These are phyloP conservation scores for Neurospora sp. DNA, from an alignment of 495 filamentous ascomycete species.

Conservation along the genomic window DNA sequence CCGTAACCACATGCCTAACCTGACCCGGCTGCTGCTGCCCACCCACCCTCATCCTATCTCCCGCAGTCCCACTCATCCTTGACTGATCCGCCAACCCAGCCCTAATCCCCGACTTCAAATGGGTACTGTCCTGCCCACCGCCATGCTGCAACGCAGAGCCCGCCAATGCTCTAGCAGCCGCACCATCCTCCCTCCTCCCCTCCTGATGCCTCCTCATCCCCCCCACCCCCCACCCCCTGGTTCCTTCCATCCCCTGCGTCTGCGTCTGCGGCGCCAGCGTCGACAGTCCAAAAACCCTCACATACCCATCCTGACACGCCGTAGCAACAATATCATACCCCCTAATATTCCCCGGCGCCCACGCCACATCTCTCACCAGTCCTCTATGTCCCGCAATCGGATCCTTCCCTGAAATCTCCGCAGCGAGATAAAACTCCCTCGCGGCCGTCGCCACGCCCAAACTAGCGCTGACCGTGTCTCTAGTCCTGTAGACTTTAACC, in stretches of 20 bases:
- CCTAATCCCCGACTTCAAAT: slow-evolving; percentile 41
- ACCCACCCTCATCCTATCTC: not conserved
- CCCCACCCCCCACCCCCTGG: not conserved
- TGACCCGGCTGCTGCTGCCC: slow-evolving; percentile 25
- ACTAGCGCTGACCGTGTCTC: slow-evolving; percentile 44
- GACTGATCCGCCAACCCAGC: slow-evolving; percentile 47
- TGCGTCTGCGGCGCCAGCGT: slow-evolving; percentile 32
- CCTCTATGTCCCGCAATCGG: slow-evolving; percentile 40
- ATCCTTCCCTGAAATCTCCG: slow-evolving; percentile 47
- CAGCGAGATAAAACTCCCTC: slow-evolving; percentile 67
- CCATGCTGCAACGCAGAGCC: not conserved
- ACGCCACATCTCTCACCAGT: slow-evolving; percentile 83
- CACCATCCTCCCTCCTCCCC: slow-evolving; percentile 16
- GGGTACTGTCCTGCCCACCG: slow-evolving; percentile 1
- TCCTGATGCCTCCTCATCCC: slow-evolving; percentile 15
- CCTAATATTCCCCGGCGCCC: slow-evolving; percentile 79
- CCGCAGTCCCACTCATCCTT: slow-evolving; percentile 13
- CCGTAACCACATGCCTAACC: slow-evolving; percentile 35
- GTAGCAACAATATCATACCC: slow-evolving; percentile 88
- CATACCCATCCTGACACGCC: slow-evolving; percentile 79
- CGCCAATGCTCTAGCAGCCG: not conserved
- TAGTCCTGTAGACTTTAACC: slow-evolving; percentile 70
- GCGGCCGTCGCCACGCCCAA: slow-evolving; percentile 39
- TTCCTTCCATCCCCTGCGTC: not conserved
- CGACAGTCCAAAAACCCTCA: slow-evolving; percentile 74